Evolutionary conservation across 768 basidiomycete species (phyloP), one percentile per base, ranked within the genome.

Genomic region (Artomyces pyxidatus): DNA sequence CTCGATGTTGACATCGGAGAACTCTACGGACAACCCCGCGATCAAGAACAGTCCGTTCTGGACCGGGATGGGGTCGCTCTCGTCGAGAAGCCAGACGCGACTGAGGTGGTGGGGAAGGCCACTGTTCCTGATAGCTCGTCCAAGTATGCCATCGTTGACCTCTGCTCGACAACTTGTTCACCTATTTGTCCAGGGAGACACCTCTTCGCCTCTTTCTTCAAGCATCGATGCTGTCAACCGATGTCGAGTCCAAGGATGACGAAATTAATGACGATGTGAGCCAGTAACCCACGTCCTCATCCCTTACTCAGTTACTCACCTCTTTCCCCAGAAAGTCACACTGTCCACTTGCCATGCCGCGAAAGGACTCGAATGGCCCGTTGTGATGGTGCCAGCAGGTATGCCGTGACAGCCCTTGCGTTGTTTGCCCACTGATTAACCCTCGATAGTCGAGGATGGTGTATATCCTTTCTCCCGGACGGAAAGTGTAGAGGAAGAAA

Each of bases 321-420:
- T 45, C 27, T 52, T 21, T 43, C 14, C 19, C 9, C 21, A 88
- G 85, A 88, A 84, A 75, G 88, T 93, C 6, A 85, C 82, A 1
- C 80, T 93, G 38, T 75, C 84, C 2, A 94, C 91, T 0, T 89
- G 90, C 47, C 91, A 95, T 67, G 79, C 88, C 28, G 89, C 90
- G 0, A 95, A 95, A 63, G 90, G 91, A 0, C 68, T 93, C 7
- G 91, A 95, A 64, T 95, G 90, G 89, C 89, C 91, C 1, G 85
- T 92, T 1, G 88, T 93, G 0, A 82, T 93, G 53, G 69, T 88
- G 17, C 85, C 85, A 21, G 78, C 83, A 12, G 80, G 83, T 83
- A 59, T 52, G 61, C 46, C 16, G 7, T 30, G 14, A 57, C 29
- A 37, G 16, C 22, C 28, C 9, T 49, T 30, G 12, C 28, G 37